Percentiles rank a stretch among this genome's conserved stretches.
These are phyloP conservation scores for Hordeum marinum DNA, from an alignment of 176 grass and related monocot genomes.

Conservation along the genomic window DNA sequence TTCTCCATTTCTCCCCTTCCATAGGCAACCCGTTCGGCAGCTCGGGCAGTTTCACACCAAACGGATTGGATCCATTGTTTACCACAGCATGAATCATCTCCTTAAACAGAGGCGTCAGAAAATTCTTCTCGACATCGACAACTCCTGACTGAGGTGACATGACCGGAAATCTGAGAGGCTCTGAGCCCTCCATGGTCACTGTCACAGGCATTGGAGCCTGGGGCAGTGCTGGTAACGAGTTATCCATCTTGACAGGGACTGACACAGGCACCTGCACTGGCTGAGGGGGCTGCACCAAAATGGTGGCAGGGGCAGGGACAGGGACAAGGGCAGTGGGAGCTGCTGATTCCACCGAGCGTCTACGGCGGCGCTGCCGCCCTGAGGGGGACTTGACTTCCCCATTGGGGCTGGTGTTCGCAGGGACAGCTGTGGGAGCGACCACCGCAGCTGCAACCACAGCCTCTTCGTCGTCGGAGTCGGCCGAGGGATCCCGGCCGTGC, in stretches of 20 bases:
- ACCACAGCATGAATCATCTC: constrained; percentile 64
- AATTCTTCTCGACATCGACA: constrained; percentile 51
- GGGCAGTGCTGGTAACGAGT: constrained; percentile 26
- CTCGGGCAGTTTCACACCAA: constrained; percentile 17
- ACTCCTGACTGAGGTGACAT: constrained; percentile 32
- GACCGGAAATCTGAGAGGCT: constrained; percentile 19
- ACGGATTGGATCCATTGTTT: constrained; percentile 32
- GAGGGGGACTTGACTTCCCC: constrained; percentile 40
- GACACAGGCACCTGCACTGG: constrained; percentile 38
- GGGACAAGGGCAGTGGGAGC: background rate
- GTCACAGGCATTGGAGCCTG: constrained; percentile 30
- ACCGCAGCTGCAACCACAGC: background rate
- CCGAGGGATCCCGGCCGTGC: constrained; percentile 42
- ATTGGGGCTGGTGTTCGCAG: constrained; percentile 27
- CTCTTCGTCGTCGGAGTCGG: constrained; percentile 39
- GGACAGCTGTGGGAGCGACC: background rate
- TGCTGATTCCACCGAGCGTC: background rate
- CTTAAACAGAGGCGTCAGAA: constrained; percentile 72
- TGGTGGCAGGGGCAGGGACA: background rate
- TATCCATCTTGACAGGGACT: constrained; percentile 49
- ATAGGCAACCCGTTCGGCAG: constrained; percentile 22
- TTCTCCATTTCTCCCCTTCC: constrained; percentile 77
- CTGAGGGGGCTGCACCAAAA: constrained; percentile 27
- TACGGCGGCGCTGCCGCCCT: constrained; percentile 43
- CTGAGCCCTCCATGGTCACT: constrained; percentile 39